Evolutionary conservation across 202 grass and related monocot species (phyloP).

Genomic region (Schoenoplectus triqueter): DNA sequence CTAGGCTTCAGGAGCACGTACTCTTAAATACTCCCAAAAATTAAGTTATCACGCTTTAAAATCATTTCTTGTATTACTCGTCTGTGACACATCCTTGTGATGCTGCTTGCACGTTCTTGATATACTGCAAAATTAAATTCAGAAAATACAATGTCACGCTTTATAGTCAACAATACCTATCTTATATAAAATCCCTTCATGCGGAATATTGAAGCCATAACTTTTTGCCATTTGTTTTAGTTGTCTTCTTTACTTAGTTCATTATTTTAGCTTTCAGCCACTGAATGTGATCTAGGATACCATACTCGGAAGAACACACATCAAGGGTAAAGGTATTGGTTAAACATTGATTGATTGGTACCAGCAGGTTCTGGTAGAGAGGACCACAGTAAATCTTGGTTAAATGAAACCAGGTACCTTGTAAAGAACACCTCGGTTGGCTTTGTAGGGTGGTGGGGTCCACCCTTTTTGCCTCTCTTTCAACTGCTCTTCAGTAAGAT

Average conservation of each 20-base stretch:
- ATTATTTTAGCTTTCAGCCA: neutral
- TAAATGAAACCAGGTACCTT: conserved; percentile 56
- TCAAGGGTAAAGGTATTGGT: neutral
- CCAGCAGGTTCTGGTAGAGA: neutral
- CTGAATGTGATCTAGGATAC: neutral
- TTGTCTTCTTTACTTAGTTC: neutral
- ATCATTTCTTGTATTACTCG: conserved; percentile 48
- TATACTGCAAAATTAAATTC: conserved; percentile 59
- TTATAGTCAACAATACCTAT: neutral
- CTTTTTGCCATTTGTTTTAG: neutral
- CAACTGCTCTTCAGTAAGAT: conserved; percentile 63
- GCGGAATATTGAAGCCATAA: neutral
- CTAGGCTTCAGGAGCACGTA: conserved; percentile 12
- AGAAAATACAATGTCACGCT: conserved; percentile 27
- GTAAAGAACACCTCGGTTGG: conserved; percentile 69
- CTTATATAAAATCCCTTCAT: neutral
- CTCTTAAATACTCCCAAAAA: conserved; percentile 24
- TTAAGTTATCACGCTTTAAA: conserved; percentile 3
- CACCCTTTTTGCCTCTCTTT: conserved; percentile 71
- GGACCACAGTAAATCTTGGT: neutral
- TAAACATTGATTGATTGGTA: conserved; percentile 13
- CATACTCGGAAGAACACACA: conserved; percentile 18
- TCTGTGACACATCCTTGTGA: conserved; percentile 89
- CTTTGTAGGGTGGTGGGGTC: conserved; percentile 58
- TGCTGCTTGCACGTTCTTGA: conserved; percentile 81